phyloP scores from a whole-genome alignment of 345 rosid genomes.

The Aethionema arabicum region DNA sequence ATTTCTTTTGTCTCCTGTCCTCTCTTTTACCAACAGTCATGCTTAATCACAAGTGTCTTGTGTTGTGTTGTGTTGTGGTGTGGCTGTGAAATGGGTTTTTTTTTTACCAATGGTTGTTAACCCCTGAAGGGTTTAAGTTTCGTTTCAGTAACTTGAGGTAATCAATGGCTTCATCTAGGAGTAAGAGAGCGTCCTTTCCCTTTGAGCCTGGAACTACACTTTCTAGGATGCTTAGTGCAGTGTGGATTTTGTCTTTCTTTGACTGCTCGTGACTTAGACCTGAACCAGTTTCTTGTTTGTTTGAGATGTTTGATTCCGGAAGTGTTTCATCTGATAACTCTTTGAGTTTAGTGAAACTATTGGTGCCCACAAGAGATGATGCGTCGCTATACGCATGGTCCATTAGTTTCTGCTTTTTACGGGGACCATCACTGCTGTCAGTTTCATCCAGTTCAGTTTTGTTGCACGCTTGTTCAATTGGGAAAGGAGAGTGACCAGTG shows the following conservation, averaged over 20 bases:
- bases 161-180: slow-evolving; percentile 68
- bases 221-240: slow-evolving; percentile 50
- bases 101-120: slow-evolving; percentile 32
- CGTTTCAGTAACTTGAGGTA: slow-evolving; percentile 62
- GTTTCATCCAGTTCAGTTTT: slow-evolving; percentile 47
- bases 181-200: slow-evolving; percentile 58
- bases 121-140: slow-evolving; percentile 44
- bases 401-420: slow-evolving; percentile 56
- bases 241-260: slow-evolving; percentile 42
- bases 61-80: too few relatives aligned
- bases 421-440: slow-evolving; percentile 53
- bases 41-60: slow-evolving; percentile 8
- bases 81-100: background rate
- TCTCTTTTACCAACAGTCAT: slow-evolving; percentile 37
- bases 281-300: slow-evolving; percentile 39
- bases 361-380: slow-evolving; percentile 43
- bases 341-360: slow-evolving; percentile 37
- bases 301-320: slow-evolving; percentile 45
- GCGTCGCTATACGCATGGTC: slow-evolving; percentile 35
- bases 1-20: slow-evolving; percentile 36
- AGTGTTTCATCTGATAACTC: slow-evolving; percentile 34
- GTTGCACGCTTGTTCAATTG: slow-evolving; percentile 42
- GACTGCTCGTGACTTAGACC: slow-evolving; percentile 39
- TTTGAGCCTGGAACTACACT: slow-evolving; percentile 57
- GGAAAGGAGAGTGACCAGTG: slow-evolving; percentile 79